Evolutionary conservation across 371 early-diverging fungal genomes (phyloP).

Genomic region (Batkoa obscura): DNA sequence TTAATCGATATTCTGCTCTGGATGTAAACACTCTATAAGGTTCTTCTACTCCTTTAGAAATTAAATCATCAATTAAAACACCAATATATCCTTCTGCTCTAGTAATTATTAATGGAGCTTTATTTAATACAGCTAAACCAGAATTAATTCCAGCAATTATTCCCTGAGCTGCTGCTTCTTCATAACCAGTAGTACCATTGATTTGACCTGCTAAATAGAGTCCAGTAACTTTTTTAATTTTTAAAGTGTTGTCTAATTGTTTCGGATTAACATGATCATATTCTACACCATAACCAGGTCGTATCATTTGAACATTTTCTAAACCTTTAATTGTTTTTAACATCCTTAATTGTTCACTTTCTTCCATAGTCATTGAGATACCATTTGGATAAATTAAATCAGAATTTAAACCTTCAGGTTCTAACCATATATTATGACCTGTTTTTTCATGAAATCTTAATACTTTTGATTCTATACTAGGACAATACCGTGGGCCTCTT

Average conservation of each 20-base stretch:
- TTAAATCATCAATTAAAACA: conserved; percentile 67
- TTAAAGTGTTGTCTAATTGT: conserved; percentile 51
- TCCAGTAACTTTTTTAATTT: conserved; percentile 57
- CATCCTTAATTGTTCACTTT: conserved; percentile 42
- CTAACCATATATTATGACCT: conserved; percentile 60
- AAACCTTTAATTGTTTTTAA: conserved; percentile 54
- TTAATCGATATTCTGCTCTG: conserved; percentile 59
- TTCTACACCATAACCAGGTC: conserved; percentile 68
- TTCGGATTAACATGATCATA: conserved; percentile 75
- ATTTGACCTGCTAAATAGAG: conserved; percentile 73
- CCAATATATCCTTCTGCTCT: conserved; percentile 72
- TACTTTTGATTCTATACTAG: conserved; percentile 66
- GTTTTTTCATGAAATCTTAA: conserved; percentile 45
- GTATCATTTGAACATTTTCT: conserved; percentile 52
- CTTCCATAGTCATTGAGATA: conserved; percentile 68
- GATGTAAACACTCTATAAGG: conserved; percentile 74
- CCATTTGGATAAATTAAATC: conserved; percentile 67
- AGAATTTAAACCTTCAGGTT: conserved; percentile 63
- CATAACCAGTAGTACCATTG: conserved; percentile 78
- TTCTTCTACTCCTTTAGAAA: conserved; percentile 66
- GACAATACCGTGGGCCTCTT: conserved; percentile 71
- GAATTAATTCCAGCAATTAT: conserved; percentile 70
- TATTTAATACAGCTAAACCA: conserved; percentile 26
- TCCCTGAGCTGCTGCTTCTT: conserved; percentile 71
- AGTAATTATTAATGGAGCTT: conserved; percentile 40